Conservation (phyloP, 169 alveolate species). For the Amoebophrya sp. region DNA sequence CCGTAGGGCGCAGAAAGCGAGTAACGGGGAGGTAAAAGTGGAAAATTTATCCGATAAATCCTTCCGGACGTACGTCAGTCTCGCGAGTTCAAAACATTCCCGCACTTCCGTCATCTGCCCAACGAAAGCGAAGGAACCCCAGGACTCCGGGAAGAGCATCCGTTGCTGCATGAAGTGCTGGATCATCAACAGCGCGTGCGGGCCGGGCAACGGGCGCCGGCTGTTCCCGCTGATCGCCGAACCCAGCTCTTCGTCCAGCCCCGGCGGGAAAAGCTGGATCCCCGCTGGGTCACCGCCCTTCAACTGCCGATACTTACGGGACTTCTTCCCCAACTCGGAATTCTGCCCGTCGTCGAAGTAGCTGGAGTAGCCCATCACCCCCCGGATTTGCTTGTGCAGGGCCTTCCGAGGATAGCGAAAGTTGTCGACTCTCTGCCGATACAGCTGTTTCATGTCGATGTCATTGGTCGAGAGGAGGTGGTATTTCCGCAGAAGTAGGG, state of each 20-base stretch:
- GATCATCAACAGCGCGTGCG: background rate
- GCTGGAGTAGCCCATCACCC: background rate
- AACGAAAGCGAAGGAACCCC: background rate
- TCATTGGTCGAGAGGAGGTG: background rate
- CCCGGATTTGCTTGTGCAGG: background rate
- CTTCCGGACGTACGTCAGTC: background rate
- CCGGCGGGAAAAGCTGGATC: background rate
- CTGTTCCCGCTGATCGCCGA: too few relatives aligned
- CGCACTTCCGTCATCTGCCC: background rate
- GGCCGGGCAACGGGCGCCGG: too few relatives aligned
- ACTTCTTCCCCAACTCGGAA: background rate
- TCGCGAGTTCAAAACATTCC: background rate
- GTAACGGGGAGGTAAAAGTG: background rate
- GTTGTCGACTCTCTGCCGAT: background rate
- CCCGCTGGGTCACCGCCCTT: background rate
- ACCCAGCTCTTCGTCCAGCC: background rate
- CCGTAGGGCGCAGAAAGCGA: background rate
- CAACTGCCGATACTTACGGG: background rate
- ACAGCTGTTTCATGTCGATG: background rate
- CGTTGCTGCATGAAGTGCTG: background rate
- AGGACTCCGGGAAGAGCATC: background rate
- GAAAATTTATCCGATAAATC: background rate
- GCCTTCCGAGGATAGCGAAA: background rate
- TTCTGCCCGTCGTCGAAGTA: background rate
- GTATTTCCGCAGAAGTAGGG: background rate